Conservation (phyloP, 805 yeast species). For the Spathaspora sp. region DNA sequence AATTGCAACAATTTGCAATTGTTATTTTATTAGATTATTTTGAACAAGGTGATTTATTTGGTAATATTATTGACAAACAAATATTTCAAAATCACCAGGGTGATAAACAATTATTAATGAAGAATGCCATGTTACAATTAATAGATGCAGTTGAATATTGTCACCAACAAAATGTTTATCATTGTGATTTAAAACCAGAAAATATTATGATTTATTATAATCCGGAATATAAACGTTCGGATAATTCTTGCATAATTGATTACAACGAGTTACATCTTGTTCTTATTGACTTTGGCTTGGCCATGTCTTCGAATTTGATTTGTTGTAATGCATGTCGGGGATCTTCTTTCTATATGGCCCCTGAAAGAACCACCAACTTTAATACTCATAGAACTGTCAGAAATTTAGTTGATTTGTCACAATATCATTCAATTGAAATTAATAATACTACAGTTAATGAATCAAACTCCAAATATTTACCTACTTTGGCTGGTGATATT, state of each 20-base stretch:
- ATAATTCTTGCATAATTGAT: slow-evolving; percentile 20
- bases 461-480: slow-evolving; percentile 39
- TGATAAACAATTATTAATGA: slow-evolving; percentile 45
- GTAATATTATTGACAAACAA: slow-evolving; percentile 74
- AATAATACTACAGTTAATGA: slow-evolving; percentile 14
- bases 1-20: slow-evolving; percentile 48
- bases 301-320: slow-evolving; percentile 55
- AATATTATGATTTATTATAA: slow-evolving; percentile 36
- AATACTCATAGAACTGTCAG: slow-evolving; percentile 25
- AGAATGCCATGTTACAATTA: slow-evolving; percentile 39
- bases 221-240: slow-evolving; percentile 18
- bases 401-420: slow-evolving; percentile 27
- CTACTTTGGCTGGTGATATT: slow-evolving; percentile 75
- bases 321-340: slow-evolving; percentile 80
- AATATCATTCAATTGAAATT: slow-evolving; percentile 14
- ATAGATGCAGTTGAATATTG: slow-evolving; percentile 35
- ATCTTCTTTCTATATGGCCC: slow-evolving; percentile 89
- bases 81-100: slow-evolving; percentile 43
- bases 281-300: slow-evolving; percentile 88
- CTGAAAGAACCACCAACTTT: slow-evolving; percentile 64
- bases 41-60: slow-evolving; percentile 82
- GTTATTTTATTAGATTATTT: slow-evolving; percentile 84
- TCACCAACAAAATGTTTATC: slow-evolving; percentile 28
- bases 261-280: slow-evolving; percentile 51
- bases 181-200: slow-evolving; percentile 43